Evolutionary conservation across 352 stramenopile genomes (phyloP).

Genomic region (Globisporangium alternatum): DNA sequence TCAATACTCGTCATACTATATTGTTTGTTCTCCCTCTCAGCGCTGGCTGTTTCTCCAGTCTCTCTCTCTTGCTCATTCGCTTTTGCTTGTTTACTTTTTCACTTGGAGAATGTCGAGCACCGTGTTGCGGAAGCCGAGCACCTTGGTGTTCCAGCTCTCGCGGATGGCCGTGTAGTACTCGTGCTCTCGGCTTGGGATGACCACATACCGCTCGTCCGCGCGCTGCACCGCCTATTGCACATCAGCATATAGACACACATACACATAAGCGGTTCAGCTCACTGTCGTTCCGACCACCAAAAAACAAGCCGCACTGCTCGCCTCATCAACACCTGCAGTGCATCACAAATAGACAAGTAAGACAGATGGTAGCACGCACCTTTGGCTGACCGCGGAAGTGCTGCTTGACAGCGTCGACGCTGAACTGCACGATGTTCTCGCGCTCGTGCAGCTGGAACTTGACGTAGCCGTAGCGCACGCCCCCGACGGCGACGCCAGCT

Average conservation of each 20-base stretch:
- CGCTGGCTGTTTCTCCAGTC: neutral
- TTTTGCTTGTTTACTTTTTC: conserved; percentile 24
- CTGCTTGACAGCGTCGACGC: conserved; percentile 57
- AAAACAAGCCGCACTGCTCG: neutral
- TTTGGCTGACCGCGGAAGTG: conserved; percentile 40
- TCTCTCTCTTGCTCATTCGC: neutral
- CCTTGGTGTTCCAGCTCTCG: conserved; percentile 68
- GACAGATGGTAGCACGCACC: conserved; percentile 14
- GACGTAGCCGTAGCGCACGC: conserved; percentile 59
- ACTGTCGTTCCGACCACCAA: neutral
- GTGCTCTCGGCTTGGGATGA: conserved; percentile 67
- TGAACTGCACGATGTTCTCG: conserved; percentile 70
- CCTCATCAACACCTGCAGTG: neutral
- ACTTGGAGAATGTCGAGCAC: conserved; percentile 47
- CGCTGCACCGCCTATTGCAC: conserved; percentile 12
- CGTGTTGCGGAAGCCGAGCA: conserved; percentile 59
- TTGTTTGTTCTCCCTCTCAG: neutral
- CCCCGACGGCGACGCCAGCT: conserved; percentile 55
- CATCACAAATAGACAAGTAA: neutral
- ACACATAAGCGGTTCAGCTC: neutral
- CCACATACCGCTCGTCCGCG: conserved; percentile 52
- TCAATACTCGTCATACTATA: conserved; percentile 9
- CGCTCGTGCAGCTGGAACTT: conserved; percentile 73
- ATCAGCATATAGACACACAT: neutral
- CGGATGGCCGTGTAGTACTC: conserved; percentile 81